Evolutionary conservation across 2,329 filamentous ascomycete genomes (phyloP).

Genomic region (Cladosporium sp.): DNA sequence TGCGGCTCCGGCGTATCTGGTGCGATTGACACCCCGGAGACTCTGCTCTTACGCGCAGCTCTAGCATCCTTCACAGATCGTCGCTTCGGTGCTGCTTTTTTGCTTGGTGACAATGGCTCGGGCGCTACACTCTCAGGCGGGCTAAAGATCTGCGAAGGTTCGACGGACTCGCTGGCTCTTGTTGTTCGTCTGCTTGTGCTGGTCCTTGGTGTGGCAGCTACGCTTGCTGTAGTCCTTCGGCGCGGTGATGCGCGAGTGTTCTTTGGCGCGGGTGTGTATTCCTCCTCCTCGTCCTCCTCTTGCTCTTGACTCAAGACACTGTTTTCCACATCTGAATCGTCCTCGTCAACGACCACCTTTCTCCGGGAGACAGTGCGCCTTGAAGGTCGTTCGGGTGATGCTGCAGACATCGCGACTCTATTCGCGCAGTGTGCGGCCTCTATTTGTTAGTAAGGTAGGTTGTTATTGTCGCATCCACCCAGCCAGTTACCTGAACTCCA

Average conservation of each 20-base stretch:
- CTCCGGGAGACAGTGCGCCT: conserved; percentile 61
- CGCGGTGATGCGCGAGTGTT: conserved; percentile 55
- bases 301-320: conserved; percentile 47
- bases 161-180: conserved; percentile 45
- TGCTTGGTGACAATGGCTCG: conserved; percentile 51
- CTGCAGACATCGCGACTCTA: conserved; percentile 20
- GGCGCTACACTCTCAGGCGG: conserved; percentile 48
- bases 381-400: conserved; percentile 49
- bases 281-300: conserved; percentile 64
- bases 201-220: conserved; percentile 44
- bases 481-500: no score
- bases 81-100: conserved; percentile 62
- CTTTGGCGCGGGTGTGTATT: conserved; percentile 71
- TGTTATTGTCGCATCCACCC: neutral
- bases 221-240: conserved; percentile 45
- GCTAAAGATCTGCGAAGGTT: conserved; percentile 58
- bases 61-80: conserved; percentile 51
- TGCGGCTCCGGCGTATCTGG: conserved; percentile 32
- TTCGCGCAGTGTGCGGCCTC: neutral
- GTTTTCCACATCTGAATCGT: conserved; percentile 58
- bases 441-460: neutral
- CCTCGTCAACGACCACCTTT: conserved; percentile 66
- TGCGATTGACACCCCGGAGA: conserved; percentile 36
- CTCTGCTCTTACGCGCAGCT: conserved; percentile 36
- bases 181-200: conserved; percentile 42